A percentile compares a stretch with the other conserved stretches of the same genome.
These are phyloP conservation scores for Cryomyces minteri DNA, from an alignment of 495 filamentous ascomycete genomes.

Conservation along the genomic window DNA sequence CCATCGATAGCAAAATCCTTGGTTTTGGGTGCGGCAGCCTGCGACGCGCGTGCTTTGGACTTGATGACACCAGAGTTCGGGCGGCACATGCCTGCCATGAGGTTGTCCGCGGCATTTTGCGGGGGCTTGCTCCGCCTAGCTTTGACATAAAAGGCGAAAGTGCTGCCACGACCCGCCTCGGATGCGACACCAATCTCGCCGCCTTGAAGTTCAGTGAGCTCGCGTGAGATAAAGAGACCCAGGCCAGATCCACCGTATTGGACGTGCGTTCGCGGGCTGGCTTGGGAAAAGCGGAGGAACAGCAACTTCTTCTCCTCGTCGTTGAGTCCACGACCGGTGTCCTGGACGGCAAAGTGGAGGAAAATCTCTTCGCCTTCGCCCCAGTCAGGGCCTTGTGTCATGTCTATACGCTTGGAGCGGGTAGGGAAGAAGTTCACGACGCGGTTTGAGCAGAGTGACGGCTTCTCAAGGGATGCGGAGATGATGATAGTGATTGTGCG, in stretches of 20 bases:
- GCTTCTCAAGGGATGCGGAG: constrained; percentile 39
- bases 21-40: constrained; percentile 4
- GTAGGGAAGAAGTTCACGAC: constrained; percentile 20
- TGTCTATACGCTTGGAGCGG: constrained; percentile 21
- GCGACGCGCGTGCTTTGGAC: background rate
- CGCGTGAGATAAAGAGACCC: constrained; percentile 64
- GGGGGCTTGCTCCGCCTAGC: constrained; percentile 28
- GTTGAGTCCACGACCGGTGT: constrained; percentile 61
- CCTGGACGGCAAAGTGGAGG: constrained; percentile 54
- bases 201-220: constrained; percentile 63
- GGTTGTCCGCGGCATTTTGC: constrained; percentile 5
- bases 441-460: constrained; percentile 25
- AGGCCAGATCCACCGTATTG: constrained; percentile 72
- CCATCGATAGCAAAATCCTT: constrained; percentile 10
- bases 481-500: constrained; percentile 52
- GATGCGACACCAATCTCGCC: constrained; percentile 70
- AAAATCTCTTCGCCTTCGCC: constrained; percentile 47
- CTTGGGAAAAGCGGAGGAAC: constrained; percentile 70
- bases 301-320: constrained; percentile 54
- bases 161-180: constrained; percentile 52
- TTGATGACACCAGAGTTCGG: background rate
- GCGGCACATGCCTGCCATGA: background rate
- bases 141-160: constrained; percentile 70
- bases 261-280: constrained; percentile 57
- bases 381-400: constrained; percentile 41